A percentile compares a stretch with the other conserved stretches of the same genome.
phyloP scores from a whole-genome alignment of 2,329 filamentous ascomycete species.

The Fusarium camptoceras region DNA sequence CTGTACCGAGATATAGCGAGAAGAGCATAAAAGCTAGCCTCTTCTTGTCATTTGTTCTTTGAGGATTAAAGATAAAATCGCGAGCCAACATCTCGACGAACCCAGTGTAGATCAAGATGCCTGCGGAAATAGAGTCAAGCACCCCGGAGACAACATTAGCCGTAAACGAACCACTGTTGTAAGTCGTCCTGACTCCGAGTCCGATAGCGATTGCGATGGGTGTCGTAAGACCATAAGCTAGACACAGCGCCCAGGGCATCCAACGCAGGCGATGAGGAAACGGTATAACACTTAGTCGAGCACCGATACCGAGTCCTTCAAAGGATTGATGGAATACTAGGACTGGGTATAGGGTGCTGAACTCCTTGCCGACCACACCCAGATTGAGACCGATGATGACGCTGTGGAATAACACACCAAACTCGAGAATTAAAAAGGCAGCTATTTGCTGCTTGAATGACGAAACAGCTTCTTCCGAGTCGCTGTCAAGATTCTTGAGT shows the following conservation, averaged over 20 bases:
- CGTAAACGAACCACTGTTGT: background rate
- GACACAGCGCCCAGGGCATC: background rate
- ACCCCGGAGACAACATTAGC: background rate
- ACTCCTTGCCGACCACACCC: fast-evolving
- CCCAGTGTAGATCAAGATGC: background rate
- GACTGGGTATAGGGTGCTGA: background rate
- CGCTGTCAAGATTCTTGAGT: background rate
- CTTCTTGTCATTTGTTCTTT: background rate
- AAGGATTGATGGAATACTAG: background rate
- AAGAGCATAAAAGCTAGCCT: background rate
- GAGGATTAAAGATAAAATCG: background rate
- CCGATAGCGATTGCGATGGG: background rate
- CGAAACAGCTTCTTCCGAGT: background rate
- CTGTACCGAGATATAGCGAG: background rate
- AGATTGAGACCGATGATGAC: background rate
- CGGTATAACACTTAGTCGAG: background rate
- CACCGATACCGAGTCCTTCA: background rate
- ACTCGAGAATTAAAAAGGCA: background rate
- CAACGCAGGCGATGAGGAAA: background rate
- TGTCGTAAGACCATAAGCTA: background rate
- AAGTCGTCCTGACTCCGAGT: background rate
- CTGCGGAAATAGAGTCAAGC: background rate
- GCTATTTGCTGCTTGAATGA: background rate
- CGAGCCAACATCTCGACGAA: background rate
- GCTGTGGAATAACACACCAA: background rate